phyloP scores from a whole-genome alignment of 1,284 basidiomycete genomes.

The Ustilago shanxiensis region DNA sequence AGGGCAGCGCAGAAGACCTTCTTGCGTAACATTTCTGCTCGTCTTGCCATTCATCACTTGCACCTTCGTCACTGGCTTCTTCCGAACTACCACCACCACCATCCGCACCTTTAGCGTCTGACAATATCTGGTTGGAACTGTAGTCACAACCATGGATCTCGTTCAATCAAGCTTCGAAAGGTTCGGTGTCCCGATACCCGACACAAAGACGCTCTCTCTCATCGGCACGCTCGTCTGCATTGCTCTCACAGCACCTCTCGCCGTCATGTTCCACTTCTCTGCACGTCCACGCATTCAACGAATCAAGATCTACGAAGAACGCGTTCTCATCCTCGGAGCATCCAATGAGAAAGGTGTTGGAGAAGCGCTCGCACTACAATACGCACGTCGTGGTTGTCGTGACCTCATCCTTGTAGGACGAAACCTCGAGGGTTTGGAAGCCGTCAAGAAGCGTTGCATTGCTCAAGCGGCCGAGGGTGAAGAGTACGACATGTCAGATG shows the following conservation, averaged over 20 bases:
- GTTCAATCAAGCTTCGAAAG: conserved; percentile 17
- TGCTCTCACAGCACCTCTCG: conserved; percentile 21
- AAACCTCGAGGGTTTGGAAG: conserved; percentile 75
- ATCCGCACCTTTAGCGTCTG: too few relatives aligned
- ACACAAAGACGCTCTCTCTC: conserved; percentile 40
- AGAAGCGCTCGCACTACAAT: conserved; percentile 78
- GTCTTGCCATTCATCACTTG: not conserved
- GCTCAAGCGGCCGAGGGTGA: conserved; percentile 38
- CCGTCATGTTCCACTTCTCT: conserved; percentile 37
- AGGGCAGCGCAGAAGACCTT: conserved; percentile 3
- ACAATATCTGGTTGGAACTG: not conserved
- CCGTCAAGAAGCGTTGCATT: conserved; percentile 77
- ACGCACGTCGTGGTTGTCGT: conserved; percentile 80
- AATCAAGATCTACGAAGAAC: conserved; percentile 74
- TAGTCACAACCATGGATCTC: conserved; percentile 36
- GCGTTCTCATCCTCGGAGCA: conserved; percentile 83
- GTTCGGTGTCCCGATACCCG: conserved; percentile 30
- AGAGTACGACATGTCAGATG: conserved; percentile 58
- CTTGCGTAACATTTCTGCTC: conserved; percentile 10
- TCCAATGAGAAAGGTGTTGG: conserved; percentile 82
- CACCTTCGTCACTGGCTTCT: not conserved
- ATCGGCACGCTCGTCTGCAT: conserved; percentile 38
- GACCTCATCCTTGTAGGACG: conserved; percentile 82
- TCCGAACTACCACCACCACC: not conserved
- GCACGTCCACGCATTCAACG: conserved; percentile 31